Percentiles rank a stretch among this genome's conserved stretches.
phyloP scores from a whole-genome alignment of 2,329 filamentous ascomycete genomes.

The Xylariaceae sp. region DNA sequence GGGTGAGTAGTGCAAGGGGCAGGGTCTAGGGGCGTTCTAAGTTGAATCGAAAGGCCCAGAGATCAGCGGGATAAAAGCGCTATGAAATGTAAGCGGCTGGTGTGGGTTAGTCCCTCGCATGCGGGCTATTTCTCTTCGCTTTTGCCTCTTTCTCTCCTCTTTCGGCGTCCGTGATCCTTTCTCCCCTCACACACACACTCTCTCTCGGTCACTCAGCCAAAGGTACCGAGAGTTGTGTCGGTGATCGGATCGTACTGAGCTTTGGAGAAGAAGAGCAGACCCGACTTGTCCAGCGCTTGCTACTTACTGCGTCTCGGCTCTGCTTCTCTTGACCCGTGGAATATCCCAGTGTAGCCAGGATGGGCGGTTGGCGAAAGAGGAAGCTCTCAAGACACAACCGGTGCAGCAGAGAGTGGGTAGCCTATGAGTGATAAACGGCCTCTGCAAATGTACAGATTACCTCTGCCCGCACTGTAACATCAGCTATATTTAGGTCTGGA shows the following conservation, averaged over 20 bases:
- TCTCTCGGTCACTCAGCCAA: neutral
- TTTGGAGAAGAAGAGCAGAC: neutral
- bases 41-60: conserved; percentile 1
- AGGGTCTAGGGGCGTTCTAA: conserved; percentile 13
- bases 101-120: conserved; percentile 11
- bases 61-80: conserved; percentile 9
- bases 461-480: too few species aligned
- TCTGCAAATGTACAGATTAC: neutral
- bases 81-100: conserved; percentile 5
- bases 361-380: conserved; percentile 20
- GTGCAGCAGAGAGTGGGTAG: conserved; percentile 11
- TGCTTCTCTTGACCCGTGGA: neutral
- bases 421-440: conserved; percentile 14
- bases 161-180: neutral
- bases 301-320: neutral
- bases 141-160: neutral
- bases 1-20: conserved; percentile 1
- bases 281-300: neutral
- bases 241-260: neutral
- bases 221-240: neutral
- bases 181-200: neutral
- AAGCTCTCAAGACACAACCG: conserved; percentile 18
- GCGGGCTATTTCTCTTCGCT: neutral
- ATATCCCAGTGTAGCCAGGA: conserved; percentile 1
- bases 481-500: too few species aligned